phyloP scores from a whole-genome alignment of 2,329 filamentous ascomycete species.

The Amesomyces nigricolor region DNA sequence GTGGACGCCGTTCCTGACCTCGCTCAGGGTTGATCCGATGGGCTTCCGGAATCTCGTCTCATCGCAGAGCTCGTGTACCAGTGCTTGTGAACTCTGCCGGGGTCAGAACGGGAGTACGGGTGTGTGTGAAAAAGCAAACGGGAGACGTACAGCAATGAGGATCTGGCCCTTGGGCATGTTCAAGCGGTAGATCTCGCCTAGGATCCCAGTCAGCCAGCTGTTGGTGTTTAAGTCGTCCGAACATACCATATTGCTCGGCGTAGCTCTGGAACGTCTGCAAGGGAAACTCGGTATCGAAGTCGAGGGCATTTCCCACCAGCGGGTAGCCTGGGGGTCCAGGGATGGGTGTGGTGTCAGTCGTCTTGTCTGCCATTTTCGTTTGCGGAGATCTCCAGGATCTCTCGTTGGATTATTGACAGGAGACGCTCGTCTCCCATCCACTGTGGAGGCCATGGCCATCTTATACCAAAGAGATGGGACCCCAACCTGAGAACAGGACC shows the following conservation, averaged over 20 bases:
- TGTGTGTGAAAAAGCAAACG: not conserved
- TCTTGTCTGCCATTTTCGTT: not conserved
- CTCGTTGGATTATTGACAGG: too few relatives aligned
- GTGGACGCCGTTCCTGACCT: slow-evolving; percentile 55
- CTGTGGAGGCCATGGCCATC: too few relatives aligned
- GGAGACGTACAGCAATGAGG: slow-evolving; percentile 17
- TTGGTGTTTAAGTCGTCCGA: not conserved
- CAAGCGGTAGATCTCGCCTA: slow-evolving; percentile 57
- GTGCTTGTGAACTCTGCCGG: slow-evolving; percentile 34
- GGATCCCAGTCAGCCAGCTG: not conserved
- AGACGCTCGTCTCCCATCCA: too few relatives aligned
- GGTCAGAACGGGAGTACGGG: too few relatives aligned
- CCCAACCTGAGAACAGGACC: too few relatives aligned
- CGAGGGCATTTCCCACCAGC: slow-evolving; percentile 9
- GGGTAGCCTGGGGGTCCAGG: slow-evolving; percentile 7
- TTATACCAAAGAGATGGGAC: too few relatives aligned
- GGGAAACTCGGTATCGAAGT: slow-evolving; percentile 1
- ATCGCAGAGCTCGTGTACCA: slow-evolving; percentile 60
- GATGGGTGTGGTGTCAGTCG: not conserved
- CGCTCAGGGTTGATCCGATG: slow-evolving; percentile 43
- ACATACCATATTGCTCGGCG: slow-evolving; percentile 8
- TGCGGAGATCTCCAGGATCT: too few relatives aligned
- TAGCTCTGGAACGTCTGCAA: not conserved
- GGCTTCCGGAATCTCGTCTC: slow-evolving; percentile 61
- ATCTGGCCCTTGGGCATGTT: slow-evolving; percentile 40